A percentile compares a stretch with the other conserved stretches of the same genome.
Conservation (phyloP, 352 stramenopile species). For the Globisporangium rhizosaccharum region DNA sequence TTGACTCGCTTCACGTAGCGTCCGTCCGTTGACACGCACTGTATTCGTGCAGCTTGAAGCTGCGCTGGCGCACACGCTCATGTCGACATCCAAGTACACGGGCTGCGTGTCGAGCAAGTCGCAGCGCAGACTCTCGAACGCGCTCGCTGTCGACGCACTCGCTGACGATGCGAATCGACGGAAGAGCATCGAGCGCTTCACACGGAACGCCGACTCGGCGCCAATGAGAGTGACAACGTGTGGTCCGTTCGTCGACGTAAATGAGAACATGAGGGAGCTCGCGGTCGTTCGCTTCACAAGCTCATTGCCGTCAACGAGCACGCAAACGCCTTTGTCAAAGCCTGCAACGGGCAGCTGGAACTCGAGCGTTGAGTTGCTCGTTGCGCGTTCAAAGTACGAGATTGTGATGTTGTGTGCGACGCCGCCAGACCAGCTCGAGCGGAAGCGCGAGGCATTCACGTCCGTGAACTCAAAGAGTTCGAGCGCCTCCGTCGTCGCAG, state of each 20-base stretch:
- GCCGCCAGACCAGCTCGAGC: slow-evolving; percentile 17
- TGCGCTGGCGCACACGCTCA: slow-evolving; percentile 20
- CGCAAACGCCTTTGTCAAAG: slow-evolving; percentile 37
- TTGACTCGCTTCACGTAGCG: slow-evolving; percentile 2
- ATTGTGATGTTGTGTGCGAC: slow-evolving; percentile 54
- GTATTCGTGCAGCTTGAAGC: slow-evolving; percentile 10
- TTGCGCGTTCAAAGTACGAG: slow-evolving; percentile 38
- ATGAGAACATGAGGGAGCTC: slow-evolving; percentile 30
- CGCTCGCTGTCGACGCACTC: not conserved
- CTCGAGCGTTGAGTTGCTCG: slow-evolving; percentile 27
- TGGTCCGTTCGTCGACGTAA: slow-evolving; percentile 24
- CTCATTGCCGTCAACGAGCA: slow-evolving; percentile 30
- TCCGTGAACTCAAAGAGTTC: slow-evolving; percentile 50
- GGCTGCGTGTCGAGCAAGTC: slow-evolving; percentile 41
- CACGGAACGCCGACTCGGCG: slow-evolving; percentile 38
- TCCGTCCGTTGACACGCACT: slow-evolving; percentile 14
- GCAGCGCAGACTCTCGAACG: slow-evolving; percentile 34
- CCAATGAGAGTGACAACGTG: slow-evolving; percentile 37
- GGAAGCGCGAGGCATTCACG: slow-evolving; percentile 25
- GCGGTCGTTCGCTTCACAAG: slow-evolving; percentile 21
- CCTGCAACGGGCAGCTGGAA: slow-evolving; percentile 43
- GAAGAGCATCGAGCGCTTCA: slow-evolving; percentile 37
- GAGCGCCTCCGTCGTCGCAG: slow-evolving; percentile 3
- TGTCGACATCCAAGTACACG: slow-evolving; percentile 30
- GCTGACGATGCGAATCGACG: slow-evolving; percentile 15